These are phyloP conservation scores for Heracleum sosnowskyi DNA, from an alignment of 129 eudicot species.

Conservation along the genomic window DNA sequence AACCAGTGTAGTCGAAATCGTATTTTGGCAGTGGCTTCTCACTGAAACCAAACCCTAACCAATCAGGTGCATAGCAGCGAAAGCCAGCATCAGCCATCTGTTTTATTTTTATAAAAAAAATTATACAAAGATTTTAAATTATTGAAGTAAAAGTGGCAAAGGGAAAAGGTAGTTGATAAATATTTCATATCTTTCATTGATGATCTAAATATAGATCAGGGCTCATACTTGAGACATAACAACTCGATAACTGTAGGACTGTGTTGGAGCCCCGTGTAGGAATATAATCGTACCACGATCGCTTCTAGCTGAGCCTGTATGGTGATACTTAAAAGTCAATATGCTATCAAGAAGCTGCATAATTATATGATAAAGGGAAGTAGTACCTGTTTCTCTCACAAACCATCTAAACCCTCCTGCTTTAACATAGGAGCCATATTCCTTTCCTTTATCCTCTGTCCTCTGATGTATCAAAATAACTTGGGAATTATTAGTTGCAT, in stretches of 20 bases:
- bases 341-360: background rate
- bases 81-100: conserved; percentile 88
- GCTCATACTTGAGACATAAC: conserved; percentile 86
- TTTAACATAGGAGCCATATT: conserved; percentile 62
- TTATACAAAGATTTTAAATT: background rate
- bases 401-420: conserved; percentile 88
- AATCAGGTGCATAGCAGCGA: conserved; percentile 95
- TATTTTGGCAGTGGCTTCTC: conserved; percentile 92
- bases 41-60: conserved; percentile 99
- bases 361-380: background rate
- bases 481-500: background rate
- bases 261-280: conserved; percentile 99
- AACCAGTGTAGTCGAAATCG: conserved; percentile 93
- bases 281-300: conserved; percentile 83
- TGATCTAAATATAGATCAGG: background rate
- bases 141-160: background rate
- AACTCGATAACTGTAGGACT: conserved; percentile 88
- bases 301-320: conserved; percentile 67
- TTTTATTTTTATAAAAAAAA: background rate
- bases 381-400: conserved; percentile 95
- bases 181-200: background rate
- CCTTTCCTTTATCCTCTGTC: conserved; percentile 87
- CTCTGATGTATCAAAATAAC: conserved; percentile 36
- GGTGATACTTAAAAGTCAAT: conserved; percentile 11
- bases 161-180: background rate